A percentile compares a stretch with the other conserved stretches of the same genome.
phyloP scores from a whole-genome alignment of 1,139 yeast genomes.

The Geotrichum aggregatum region DNA sequence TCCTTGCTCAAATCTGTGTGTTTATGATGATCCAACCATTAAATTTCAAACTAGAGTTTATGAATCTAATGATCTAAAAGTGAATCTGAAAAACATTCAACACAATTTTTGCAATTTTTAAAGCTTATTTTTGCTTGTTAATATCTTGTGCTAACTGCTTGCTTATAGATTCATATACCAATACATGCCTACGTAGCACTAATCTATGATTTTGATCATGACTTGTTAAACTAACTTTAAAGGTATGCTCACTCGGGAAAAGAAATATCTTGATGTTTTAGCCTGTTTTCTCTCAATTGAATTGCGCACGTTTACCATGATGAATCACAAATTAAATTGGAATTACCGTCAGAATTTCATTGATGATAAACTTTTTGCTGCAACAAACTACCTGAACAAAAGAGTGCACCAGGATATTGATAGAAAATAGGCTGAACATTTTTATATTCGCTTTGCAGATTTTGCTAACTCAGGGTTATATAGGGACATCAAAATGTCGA shows the following conservation, averaged over 20 bases:
- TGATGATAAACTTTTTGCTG: conserved; percentile 19
- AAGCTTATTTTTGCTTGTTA: too few species aligned
- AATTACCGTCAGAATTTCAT: conserved; percentile 20
- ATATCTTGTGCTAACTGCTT: too few species aligned
- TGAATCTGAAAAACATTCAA: conserved; percentile 12
- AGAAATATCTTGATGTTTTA: too few species aligned
- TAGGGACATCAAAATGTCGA: neutral
- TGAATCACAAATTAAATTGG: conserved; percentile 18
- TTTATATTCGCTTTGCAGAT: conserved; percentile 35
- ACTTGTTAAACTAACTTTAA: neutral
- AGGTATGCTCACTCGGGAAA: too few species aligned
- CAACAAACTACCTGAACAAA: conserved; percentile 12
- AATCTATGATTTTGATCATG: too few species aligned
- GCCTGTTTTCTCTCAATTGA: neutral
- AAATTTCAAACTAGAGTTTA: conserved; percentile 34
- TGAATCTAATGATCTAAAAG: conserved; percentile 20
- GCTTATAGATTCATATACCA: neutral
- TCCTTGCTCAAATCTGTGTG: neutral
- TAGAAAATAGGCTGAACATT: conserved; percentile 52
- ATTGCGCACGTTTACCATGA: neutral
- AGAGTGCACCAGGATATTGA: neutral
- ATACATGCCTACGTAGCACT: conserved; percentile 1
- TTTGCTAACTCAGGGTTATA: neutral
- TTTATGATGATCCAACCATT: conserved; percentile 21
- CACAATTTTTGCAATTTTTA: too few species aligned